Evolutionary conservation across 306 rosid genomes (phyloP).

Genomic region (Trichosanthes cucumerina): DNA sequence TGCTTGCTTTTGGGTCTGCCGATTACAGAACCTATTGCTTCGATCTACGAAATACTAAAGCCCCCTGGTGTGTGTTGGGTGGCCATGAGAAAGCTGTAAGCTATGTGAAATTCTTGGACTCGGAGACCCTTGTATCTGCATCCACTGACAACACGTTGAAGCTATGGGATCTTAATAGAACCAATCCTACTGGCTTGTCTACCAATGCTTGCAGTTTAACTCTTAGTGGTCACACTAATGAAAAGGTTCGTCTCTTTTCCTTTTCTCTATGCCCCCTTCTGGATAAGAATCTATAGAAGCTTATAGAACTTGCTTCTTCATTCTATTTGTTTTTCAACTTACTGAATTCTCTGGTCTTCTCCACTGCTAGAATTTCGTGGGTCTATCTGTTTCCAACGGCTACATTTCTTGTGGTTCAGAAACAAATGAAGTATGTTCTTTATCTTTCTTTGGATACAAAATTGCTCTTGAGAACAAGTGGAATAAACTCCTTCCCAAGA

Average conservation of each 20-base stretch:
- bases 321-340: background rate
- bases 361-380: constrained; percentile 67
- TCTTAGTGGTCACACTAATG: constrained; percentile 77
- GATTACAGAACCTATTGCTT: constrained; percentile 81
- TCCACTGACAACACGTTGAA: constrained; percentile 88
- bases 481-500: background rate
- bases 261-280: background rate
- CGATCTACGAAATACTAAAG: constrained; percentile 77
- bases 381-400: constrained; percentile 71
- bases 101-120: constrained; percentile 71
- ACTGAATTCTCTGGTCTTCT: background rate
- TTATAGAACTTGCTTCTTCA: constrained; percentile 3
- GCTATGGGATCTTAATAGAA: constrained; percentile 86
- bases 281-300: background rate
- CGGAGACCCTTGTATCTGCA: constrained; percentile 76
- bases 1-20: constrained; percentile 74
- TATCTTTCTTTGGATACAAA: background rate
- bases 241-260: constrained; percentile 45
- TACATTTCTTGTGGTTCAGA: constrained; percentile 96
- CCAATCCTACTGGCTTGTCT: constrained; percentile 43
- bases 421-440: constrained; percentile 71
- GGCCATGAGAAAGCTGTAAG: constrained; percentile 75
- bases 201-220: constrained; percentile 64
- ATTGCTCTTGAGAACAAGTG: background rate
- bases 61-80: constrained; percentile 76